Evolutionary conservation across 1,284 basidiomycete genomes (phyloP).

Genomic region (Boletus hoseneyae): DNA sequence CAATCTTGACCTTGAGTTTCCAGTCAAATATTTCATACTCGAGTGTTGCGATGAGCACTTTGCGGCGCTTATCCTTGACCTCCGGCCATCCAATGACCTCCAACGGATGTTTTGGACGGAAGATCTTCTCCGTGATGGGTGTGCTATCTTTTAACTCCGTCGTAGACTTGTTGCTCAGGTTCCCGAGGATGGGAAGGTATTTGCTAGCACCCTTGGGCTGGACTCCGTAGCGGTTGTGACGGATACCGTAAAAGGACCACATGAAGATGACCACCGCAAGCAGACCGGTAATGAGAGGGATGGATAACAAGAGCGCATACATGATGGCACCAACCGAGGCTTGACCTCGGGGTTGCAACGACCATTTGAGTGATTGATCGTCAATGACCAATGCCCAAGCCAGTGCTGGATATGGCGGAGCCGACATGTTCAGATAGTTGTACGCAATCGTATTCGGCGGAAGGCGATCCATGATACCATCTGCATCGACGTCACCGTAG

Average conservation of each 20-base stretch:
- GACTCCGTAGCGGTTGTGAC: slow-evolving; percentile 87
- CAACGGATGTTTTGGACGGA: slow-evolving; percentile 49
- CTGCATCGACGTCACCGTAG: slow-evolving; percentile 85
- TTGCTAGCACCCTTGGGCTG: slow-evolving; percentile 63
- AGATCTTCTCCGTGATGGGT: slow-evolving; percentile 62
- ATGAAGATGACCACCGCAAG: slow-evolving; percentile 85
- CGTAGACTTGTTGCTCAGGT: slow-evolving; percentile 61
- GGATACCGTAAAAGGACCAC: slow-evolving; percentile 95
- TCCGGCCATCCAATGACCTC: slow-evolving; percentile 92
- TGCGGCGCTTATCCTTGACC: slow-evolving; percentile 82
- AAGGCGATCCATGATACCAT: slow-evolving; percentile 84
- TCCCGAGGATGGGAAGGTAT: slow-evolving; percentile 76
- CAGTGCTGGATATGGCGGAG: slow-evolving; percentile 74
- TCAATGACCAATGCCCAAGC: slow-evolving; percentile 82
- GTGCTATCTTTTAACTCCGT: slow-evolving; percentile 55
- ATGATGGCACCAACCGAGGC: slow-evolving; percentile 77
- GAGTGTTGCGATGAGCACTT: slow-evolving; percentile 85
- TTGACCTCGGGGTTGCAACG: slow-evolving; percentile 76
- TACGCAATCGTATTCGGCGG: slow-evolving; percentile 83
- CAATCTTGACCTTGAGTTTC: slow-evolving; percentile 96
- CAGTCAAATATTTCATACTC: slow-evolving; percentile 96
- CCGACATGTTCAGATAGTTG: slow-evolving; percentile 88
- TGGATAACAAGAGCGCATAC: slow-evolving; percentile 76
- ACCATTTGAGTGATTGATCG: slow-evolving; percentile 75
- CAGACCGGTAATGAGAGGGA: slow-evolving; percentile 81